Conservation (phyloP, 371 early-diverging fungal species). For the Caulochytrium protostelioides region DNA sequence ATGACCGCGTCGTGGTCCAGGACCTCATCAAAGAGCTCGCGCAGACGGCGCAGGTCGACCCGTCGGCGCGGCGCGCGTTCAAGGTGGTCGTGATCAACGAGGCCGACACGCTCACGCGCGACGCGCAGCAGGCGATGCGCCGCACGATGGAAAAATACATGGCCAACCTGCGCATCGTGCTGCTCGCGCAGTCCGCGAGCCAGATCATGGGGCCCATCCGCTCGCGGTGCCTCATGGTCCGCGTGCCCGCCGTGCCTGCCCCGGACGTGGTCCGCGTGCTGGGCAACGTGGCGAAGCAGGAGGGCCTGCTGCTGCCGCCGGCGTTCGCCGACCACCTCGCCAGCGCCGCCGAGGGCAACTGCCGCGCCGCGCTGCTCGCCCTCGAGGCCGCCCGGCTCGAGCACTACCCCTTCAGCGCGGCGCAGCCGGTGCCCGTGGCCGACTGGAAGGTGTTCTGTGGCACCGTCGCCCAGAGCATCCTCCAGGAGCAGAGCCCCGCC, state of each 20-base stretch:
- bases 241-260: slow-evolving; percentile 64
- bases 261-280: slow-evolving; percentile 44
- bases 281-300: slow-evolving; percentile 47
- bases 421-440: slow-evolving; percentile 36
- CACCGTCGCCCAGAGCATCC: slow-evolving; percentile 41
- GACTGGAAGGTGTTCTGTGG: slow-evolving; percentile 79
- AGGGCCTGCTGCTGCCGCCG: slow-evolving; percentile 44
- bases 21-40: slow-evolving; percentile 95
- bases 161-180: slow-evolving; percentile 71
- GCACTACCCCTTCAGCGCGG: slow-evolving; percentile 39
- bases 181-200: slow-evolving; percentile 75
- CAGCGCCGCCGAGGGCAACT: slow-evolving; percentile 50
- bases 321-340: slow-evolving; percentile 44
- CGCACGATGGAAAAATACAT: slow-evolving; percentile 99
- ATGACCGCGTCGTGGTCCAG: slow-evolving; percentile 92
- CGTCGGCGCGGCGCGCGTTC: slow-evolving; percentile 52
- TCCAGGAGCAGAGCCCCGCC: slow-evolving; percentile 49
- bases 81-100: slow-evolving; percentile 93
- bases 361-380: slow-evolving; percentile 70
- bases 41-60: slow-evolving; percentile 88
- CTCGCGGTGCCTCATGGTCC: slow-evolving; percentile 78
- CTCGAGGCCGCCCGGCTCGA: slow-evolving; percentile 68
- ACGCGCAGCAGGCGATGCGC: slow-evolving; percentile 96
- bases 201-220: slow-evolving; percentile 90
- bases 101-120: slow-evolving; percentile 76